Evolutionary conservation across 208 protist genomes (phyloP).

Genomic region (Willaertia magna): DNA sequence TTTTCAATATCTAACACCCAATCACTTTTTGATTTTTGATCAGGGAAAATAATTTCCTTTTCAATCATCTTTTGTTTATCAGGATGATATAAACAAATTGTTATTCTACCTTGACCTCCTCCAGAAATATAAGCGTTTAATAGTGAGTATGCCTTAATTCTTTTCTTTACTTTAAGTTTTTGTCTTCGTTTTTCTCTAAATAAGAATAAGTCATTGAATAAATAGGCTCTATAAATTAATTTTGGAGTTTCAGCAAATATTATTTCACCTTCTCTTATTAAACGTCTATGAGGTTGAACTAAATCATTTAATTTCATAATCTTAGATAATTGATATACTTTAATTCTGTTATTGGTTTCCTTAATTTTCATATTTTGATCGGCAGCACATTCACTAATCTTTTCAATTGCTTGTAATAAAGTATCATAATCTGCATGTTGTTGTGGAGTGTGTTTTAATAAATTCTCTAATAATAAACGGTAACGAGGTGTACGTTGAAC

Average conservation of each 20-base stretch:
- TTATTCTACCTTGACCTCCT: background rate
- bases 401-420: background rate
- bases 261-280: background rate
- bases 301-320: background rate
- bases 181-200: background rate
- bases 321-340: background rate
- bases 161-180: background rate
- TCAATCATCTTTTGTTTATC: background rate
- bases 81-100: background rate
- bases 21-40: background rate
- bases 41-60: background rate
- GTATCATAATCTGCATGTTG: background rate
- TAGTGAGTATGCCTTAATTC: background rate
- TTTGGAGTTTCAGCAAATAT: background rate
- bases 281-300: background rate
- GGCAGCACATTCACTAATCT: background rate
- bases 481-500: slow-evolving; percentile 3
- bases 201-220: background rate
- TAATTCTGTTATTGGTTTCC: background rate
- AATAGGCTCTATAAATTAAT: background rate
- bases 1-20: background rate
- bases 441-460: background rate
- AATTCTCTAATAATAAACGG: background rate
- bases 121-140: background rate
- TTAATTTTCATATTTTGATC: background rate